Evolutionary conservation across 2,329 filamentous ascomycete species (phyloP).

Genomic region (Neofusicoccum sp.): DNA sequence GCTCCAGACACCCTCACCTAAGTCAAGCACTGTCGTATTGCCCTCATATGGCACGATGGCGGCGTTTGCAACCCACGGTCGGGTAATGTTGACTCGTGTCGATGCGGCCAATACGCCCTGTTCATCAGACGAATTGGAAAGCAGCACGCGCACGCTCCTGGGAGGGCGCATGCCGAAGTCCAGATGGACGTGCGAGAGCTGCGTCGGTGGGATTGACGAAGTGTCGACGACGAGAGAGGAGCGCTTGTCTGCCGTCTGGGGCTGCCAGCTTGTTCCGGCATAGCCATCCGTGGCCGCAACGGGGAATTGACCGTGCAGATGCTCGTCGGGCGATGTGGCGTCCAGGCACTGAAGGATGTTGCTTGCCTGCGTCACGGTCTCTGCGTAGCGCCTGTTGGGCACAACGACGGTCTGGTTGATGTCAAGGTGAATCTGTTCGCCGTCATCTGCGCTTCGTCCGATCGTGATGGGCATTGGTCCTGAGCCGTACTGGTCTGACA

Average conservation of each 20-base stretch:
- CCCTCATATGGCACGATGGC: slow-evolving; percentile 44
- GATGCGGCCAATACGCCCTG: slow-evolving; percentile 29
- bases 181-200: slow-evolving; percentile 56
- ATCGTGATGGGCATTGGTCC: slow-evolving; percentile 62
- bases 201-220: slow-evolving; percentile 37
- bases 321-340: slow-evolving; percentile 50
- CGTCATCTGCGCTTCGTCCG: slow-evolving; percentile 41
- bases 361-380: slow-evolving; percentile 55
- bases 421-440: slow-evolving; percentile 49
- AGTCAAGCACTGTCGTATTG: slow-evolving; percentile 50
- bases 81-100: slow-evolving; percentile 42
- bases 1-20: slow-evolving; percentile 43
- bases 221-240: slow-evolving; percentile 62
- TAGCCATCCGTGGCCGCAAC: slow-evolving; percentile 68
- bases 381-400: slow-evolving; percentile 60
- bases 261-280: slow-evolving; percentile 68
- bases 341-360: slow-evolving; percentile 69
- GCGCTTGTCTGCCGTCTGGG: slow-evolving; percentile 51
- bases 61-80: slow-evolving; percentile 42
- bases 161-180: slow-evolving; percentile 64
- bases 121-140: slow-evolving; percentile 53
- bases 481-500: slow-evolving; percentile 58
- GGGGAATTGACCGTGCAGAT: slow-evolving; percentile 69
- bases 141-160: slow-evolving; percentile 54
- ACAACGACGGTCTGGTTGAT: slow-evolving; percentile 57